Base-by-base conservation (phyloP, 148 eudicot species). In the Oxyria digyna region DNA sequence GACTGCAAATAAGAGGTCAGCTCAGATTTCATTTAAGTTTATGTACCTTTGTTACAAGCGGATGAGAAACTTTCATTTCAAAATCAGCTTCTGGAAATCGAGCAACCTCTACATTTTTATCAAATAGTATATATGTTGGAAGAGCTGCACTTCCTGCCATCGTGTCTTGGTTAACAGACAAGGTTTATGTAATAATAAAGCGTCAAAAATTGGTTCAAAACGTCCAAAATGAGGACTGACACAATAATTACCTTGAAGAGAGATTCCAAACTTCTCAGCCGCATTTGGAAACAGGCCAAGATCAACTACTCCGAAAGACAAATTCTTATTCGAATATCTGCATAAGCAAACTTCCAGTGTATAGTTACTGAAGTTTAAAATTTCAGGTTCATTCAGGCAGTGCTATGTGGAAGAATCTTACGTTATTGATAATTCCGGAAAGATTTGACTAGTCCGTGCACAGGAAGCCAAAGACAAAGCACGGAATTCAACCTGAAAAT, bases 341-440 rank as follows among this genome's bases (percentile, higher is more conserved):
- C 74, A 66, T 31, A 6, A 65, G 68, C 46, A 59, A 33, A 23
- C 35, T 15, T 42, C 52, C 68, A 24, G 55, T 43, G 37, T 20
- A 15, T 41, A 65, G 27, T 27, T 27, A 6, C 4, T 35, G 37
- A 15, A 20, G 24, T 65, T 37, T 20, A n/a, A 37, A 62, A 18
- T 6, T 8, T 17, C 2, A 37, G 13, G 4, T 35, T 29, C 20
- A 35, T 35, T 35, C 9, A 41, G 46, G 45, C 29, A 65, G n/a
- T 65, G 68, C 26, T 35, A 65, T 38, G 15, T 35, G 26, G 27
- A 38, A 71, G 75, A 62, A 42, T 75, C 97, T 87, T 78, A 94
- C 99, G 93, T 91, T 63, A 94, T 84, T 42, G 99, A 94, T 67
- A 94, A 86, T 71, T 94, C 88, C 62, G 99, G 99, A 74, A 91